Base-by-base conservation (phyloP, 176 grass and related monocot genomes). In the Tillandsia fasciculata region DNA sequence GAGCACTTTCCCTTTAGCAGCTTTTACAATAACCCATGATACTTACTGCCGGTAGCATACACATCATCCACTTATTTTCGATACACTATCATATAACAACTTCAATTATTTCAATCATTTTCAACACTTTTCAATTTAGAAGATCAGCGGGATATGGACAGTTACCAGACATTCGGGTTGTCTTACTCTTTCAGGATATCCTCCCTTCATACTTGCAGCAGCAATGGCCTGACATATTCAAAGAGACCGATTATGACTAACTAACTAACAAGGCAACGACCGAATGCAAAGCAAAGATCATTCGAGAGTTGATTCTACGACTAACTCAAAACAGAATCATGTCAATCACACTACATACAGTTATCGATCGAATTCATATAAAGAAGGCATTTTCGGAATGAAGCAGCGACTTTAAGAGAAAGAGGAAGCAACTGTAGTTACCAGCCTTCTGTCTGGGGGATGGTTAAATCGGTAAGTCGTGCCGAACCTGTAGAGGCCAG, bases 91-190 rank as follows among this genome's bases (percentile, higher is more conserved):
- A 42, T 42, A 42, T 6, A 5, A 42, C 33, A 42, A 42, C 33
- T 42, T 42, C 33, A 42, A 42, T 42, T 42, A 42, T 6, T 5
- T 6, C 33, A 4, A 42, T 42, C 33, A 42, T 42, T 6, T 3
- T 6, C 33, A 75, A 71, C 78, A 72, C 48, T 66, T 27, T 3
- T 18, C 71, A 54, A 51, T 70, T 2, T 63, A 74, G 33, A 72
- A 74, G 51, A 69, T 57, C 67, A 64, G 69, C 3, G 33, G 33
- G 33, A 59, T 54, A 71, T 65, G 47, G 1, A 48, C 5, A 67
- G 48, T 74, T 86, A 99, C 95, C 89, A 94, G 95, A 76, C 95
- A 99, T 79, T 99, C 95, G 54, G 90, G 82, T 73, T 99, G 90
- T 72, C 95, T 90, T 64, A 77, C 72, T 78, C 95, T 90, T 89